Percentiles rank a stretch among this genome's conserved stretches.
These are phyloP conservation scores for Lophium mytilinum DNA, from an alignment of 495 filamentous ascomycete species.

Conservation along the genomic window DNA sequence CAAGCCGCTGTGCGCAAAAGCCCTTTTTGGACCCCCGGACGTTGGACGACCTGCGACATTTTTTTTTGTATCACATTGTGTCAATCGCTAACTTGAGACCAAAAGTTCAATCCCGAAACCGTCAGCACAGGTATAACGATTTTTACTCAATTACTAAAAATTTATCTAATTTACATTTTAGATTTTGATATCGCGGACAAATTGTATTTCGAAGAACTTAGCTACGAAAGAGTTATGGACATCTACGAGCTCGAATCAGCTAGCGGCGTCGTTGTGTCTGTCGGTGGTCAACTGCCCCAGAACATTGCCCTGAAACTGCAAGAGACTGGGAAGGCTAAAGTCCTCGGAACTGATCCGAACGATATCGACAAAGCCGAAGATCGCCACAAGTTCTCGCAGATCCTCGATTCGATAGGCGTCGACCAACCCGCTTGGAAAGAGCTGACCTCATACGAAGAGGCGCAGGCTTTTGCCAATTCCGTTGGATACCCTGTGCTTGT, in stretches of 20 bases:
- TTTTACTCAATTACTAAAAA: not conserved
- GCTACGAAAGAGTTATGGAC: constrained; percentile 97
- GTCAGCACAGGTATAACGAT: not conserved
- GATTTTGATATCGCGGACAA: constrained; percentile 93
- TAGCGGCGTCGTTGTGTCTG: constrained; percentile 84
- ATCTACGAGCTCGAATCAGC: constrained; percentile 92
- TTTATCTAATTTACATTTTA: constrained; percentile 3
- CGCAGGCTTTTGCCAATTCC: constrained; percentile 69
- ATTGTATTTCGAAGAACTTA: constrained; percentile 94
- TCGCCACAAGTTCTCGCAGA: constrained; percentile 95
- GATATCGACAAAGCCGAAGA: constrained; percentile 98
- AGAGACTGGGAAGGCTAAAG: constrained; percentile 76
- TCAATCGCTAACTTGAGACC: too few relatives aligned
- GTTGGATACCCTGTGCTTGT: constrained; percentile 92
- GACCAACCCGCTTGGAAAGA: constrained; percentile 99
- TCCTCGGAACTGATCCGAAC: constrained; percentile 83
- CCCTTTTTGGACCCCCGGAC: too few relatives aligned
- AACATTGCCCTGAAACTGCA: constrained; percentile 96
- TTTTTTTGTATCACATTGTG: too few relatives aligned
- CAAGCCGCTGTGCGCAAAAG: too few relatives aligned
- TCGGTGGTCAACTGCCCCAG: constrained; percentile 92
- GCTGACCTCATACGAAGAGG: constrained; percentile 80
- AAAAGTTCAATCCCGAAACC: constrained; percentile 5
- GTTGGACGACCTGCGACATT: too few relatives aligned
- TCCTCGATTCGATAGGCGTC: constrained; percentile 90